These are phyloP conservation scores for Pyrenochaeta sp. DNA, from an alignment of 2,329 filamentous ascomycete genomes.

Conservation along the genomic window DNA sequence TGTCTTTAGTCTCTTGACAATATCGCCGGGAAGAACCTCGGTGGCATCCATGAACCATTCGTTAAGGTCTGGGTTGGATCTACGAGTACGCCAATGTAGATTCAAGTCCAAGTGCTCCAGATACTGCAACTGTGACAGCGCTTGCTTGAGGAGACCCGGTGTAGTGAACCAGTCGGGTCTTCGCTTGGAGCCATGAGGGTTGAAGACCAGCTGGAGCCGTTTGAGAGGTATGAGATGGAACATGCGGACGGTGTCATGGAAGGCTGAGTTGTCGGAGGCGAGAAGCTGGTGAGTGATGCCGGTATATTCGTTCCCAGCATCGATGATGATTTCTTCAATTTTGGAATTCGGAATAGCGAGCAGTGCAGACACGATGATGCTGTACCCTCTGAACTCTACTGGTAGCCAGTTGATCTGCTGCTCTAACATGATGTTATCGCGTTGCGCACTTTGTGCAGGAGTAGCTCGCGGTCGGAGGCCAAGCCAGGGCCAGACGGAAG, in stretches of 20 bases:
- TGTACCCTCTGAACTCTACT: constrained; percentile 45
- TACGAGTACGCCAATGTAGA: constrained; percentile 4
- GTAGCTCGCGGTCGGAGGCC: constrained; percentile 18
- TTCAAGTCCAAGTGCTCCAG: constrained; percentile 23
- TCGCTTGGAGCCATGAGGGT: not conserved
- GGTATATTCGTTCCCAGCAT: constrained; percentile 25
- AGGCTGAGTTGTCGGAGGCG: constrained; percentile 4
- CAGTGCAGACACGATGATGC: constrained; percentile 31
- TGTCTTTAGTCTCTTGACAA: constrained; percentile 2
- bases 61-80: too few relatives aligned
- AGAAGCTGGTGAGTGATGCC: constrained; percentile 16
- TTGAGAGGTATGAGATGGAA: constrained; percentile 13
- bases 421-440: not conserved
- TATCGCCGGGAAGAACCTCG: constrained; percentile 4
- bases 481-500: constrained; percentile 47
- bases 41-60: not conserved
- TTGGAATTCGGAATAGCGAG: constrained; percentile 32
- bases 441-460: not conserved
- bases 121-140: constrained; percentile 6
- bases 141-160: not conserved
- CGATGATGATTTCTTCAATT: constrained; percentile 49
- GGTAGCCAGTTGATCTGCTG: not conserved
- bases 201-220: constrained; percentile 15
- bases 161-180: not conserved
- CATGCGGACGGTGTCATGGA: constrained; percentile 14